Base-by-base conservation (phyloP, 1,284 basidiomycete genomes). In the Megacollybia platyphylla region DNA sequence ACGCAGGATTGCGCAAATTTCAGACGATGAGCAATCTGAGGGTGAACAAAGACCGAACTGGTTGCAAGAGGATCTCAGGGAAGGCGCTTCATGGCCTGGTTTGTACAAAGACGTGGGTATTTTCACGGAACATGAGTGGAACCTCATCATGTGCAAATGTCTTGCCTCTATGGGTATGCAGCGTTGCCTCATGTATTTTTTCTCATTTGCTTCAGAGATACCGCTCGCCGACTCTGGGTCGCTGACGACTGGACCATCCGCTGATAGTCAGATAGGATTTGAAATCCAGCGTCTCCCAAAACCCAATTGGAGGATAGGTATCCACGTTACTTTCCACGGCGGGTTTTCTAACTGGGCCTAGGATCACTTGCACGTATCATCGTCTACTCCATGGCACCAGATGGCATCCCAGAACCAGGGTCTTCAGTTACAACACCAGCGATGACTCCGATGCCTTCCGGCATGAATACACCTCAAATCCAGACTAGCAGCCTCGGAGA, bases 81-180 rank as follows among this genome's bases (percentile, higher is more conserved):
- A 62, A 34, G 58, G 60, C 40, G 49, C 50, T 28, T 57, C 58
- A 42, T 89, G 86, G 85, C 59, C 59, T 17, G 86, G 87, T 7
- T 61, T 90, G 18, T 79, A 74, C 59, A 84, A 82, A 56, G 86
- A 88, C 53, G 77, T 90, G 35, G 87, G 87, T 20, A 84, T 97
- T 46, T 93, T 93, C 57, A 82, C 82, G 36, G 83, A 91, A 48
- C 71, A 83, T 51, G 84, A 96, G 56, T 96, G 87, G 74, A 75
- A 80, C 52, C 73, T 84, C 47, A 68, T 97, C 54, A 94, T 96
- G 88, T 85, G 84, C 53, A 93, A 93, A 64, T 90, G 87, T 57
- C 67, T 97, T 41, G 73, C 83, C 7, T 86, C 86, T 1, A 87
- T 93, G 72, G 87, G 77, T 89, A 61, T 49, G 84, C 13, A 51